A percentile compares a stretch with the other conserved stretches of the same genome.
These are phyloP conservation scores for Cadophora luteo-olivacea DNA, from an alignment of 2,329 filamentous ascomycete genomes.

Conservation along the genomic window DNA sequence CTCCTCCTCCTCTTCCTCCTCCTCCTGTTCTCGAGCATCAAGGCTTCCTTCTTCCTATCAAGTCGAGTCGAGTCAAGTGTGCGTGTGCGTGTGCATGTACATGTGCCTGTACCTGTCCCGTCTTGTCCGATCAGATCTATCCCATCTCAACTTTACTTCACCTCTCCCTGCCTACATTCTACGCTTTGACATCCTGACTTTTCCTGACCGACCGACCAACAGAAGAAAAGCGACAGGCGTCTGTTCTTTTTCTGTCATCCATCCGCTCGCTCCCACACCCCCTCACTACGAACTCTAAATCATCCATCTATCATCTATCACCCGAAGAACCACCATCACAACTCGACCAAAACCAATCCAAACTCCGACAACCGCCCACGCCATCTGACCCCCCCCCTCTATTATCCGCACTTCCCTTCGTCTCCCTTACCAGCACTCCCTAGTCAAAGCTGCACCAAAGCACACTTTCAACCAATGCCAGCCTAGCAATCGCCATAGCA, in stretches of 20 bases:
- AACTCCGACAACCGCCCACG: not conserved
- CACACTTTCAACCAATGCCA: slow-evolving; percentile 18
- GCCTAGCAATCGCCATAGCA: slow-evolving; percentile 11
- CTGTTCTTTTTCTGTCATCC: slow-evolving; percentile 1
- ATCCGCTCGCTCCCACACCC: not conserved
- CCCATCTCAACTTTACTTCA: not conserved
- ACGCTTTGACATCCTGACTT: not conserved
- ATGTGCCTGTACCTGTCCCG: not conserved
- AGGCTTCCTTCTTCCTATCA: not conserved
- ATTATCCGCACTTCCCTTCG: not conserved
- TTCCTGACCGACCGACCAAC: slow-evolving; percentile 4
- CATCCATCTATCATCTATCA: not conserved
- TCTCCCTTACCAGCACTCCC: not conserved
- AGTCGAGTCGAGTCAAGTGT: not conserved
- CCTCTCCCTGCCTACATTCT: not conserved
- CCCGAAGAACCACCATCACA: not conserved
- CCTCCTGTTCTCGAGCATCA: no score
- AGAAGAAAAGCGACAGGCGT: not conserved
- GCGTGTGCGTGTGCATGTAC: no score
- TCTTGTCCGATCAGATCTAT: not conserved
- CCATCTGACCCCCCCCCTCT: not conserved
- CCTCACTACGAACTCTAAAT: not conserved
- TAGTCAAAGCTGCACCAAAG: not conserved
- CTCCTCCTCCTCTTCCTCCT: no score
- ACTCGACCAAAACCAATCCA: not conserved